Conservation (phyloP, 176 grass and related monocot species). For the Cenchrus fungigraminus region DNA sequence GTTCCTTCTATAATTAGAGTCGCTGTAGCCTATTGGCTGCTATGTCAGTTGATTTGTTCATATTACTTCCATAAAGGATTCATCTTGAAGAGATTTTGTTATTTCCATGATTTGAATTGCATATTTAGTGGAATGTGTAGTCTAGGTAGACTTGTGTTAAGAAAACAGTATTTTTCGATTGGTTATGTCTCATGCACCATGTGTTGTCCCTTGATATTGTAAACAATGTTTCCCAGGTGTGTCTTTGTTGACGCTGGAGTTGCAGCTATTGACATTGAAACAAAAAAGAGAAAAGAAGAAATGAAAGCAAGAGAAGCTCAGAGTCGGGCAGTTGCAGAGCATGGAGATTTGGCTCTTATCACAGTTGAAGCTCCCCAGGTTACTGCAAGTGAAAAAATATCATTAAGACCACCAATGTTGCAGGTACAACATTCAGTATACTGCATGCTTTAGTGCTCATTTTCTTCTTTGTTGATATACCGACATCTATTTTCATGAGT, state of each 20-base stretch:
- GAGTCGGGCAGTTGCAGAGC: slow-evolving; percentile 66
- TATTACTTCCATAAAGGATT: neutral
- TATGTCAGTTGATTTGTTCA: slow-evolving; percentile 9
- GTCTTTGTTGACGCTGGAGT: slow-evolving; percentile 99
- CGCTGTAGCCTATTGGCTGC: slow-evolving; percentile 7
- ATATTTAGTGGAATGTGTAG: slow-evolving; percentile 12
- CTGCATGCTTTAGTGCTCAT: slow-evolving; percentile 7
- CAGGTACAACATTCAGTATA: slow-evolving; percentile 62
- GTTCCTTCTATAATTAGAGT: slow-evolving; percentile 3
- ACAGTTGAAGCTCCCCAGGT: slow-evolving; percentile 80
- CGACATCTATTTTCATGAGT: slow-evolving; percentile 25
- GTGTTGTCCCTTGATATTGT: slow-evolving; percentile 33
- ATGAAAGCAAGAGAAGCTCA: slow-evolving; percentile 96
- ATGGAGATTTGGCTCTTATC: slow-evolving; percentile 94
- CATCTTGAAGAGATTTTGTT: neutral
- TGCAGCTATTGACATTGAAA: slow-evolving; percentile 89
- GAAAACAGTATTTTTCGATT: slow-evolving; percentile 6
- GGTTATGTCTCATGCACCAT: neutral
- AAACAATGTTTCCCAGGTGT: slow-evolving; percentile 64
- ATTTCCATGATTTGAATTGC: slow-evolving; percentile 21
- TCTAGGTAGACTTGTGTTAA: neutral
- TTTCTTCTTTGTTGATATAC: slow-evolving; percentile 23
- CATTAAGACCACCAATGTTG: slow-evolving; percentile 90
- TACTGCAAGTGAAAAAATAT: slow-evolving; percentile 69
- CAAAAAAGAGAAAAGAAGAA: slow-evolving; percentile 96